phyloP scores from a whole-genome alignment of 345 rosid genomes.

The Bruguiera parviflora region DNA sequence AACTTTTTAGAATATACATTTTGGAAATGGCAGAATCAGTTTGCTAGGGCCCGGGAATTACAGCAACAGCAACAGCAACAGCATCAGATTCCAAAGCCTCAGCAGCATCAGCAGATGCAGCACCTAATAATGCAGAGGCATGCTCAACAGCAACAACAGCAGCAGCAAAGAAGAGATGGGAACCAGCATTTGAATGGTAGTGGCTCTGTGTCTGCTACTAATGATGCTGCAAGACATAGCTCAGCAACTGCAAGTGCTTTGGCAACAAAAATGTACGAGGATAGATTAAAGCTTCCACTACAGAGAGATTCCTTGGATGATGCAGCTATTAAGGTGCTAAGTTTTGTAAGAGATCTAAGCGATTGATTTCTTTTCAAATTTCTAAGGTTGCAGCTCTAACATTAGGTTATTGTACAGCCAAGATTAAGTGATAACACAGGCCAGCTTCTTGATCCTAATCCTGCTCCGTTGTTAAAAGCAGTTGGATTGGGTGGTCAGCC shows the following conservation, averaged over 20 bases:
- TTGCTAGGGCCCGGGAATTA: slow-evolving; percentile 40
- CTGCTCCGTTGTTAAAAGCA: slow-evolving; percentile 42
- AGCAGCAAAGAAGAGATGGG: slow-evolving; percentile 37
- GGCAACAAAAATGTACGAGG: slow-evolving; percentile 50
- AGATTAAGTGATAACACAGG: slow-evolving; percentile 39
- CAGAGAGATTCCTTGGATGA: slow-evolving; percentile 48
- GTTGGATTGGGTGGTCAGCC: slow-evolving; percentile 42
- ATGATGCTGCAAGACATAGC: slow-evolving; percentile 38
- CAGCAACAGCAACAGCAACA: slow-evolving; percentile 34
- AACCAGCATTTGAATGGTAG: slow-evolving; percentile 30
- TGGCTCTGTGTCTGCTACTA: slow-evolving; percentile 24
- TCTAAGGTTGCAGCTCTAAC: slow-evolving; percentile 13
- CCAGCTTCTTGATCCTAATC: slow-evolving; percentile 49
- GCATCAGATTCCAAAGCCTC: slow-evolving; percentile 18
- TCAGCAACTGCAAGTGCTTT: slow-evolving; percentile 38
- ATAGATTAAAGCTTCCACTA: slow-evolving; percentile 47
- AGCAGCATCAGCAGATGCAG: slow-evolving; percentile 37
- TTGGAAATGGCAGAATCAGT: slow-evolving; percentile 42
- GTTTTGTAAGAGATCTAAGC: neutral
- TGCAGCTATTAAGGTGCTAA: slow-evolving; percentile 43
- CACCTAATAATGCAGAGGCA: slow-evolving; percentile 23
- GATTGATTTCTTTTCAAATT: slow-evolving; percentile 3
- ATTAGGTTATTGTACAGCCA: slow-evolving; percentile 32
- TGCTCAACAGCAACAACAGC: slow-evolving; percentile 15
- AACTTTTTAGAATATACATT: slow-evolving; percentile 9